Evolutionary conservation across 495 filamentous ascomycete genomes (phyloP).

Genomic region (Chaetomidium leptoderma): DNA sequence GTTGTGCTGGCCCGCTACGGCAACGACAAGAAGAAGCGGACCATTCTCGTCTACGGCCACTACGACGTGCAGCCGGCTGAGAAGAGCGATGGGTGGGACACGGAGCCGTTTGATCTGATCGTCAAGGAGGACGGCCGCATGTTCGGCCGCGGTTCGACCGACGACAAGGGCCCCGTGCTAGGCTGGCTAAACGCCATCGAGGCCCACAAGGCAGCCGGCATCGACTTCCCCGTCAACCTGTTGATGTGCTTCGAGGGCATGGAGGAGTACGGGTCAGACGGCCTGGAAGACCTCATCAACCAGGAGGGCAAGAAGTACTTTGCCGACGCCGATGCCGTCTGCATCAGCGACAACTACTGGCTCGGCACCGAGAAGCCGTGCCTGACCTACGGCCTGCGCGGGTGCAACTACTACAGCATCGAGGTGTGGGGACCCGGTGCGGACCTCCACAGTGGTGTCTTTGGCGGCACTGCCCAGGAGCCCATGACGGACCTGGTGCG

Average conservation of each 20-base stretch:
- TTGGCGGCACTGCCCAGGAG: constrained; percentile 91
- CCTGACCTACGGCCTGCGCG: constrained; percentile 94
- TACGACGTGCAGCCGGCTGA: constrained; percentile 97
- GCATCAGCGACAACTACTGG: constrained; percentile 99
- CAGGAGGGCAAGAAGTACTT: constrained; percentile 88
- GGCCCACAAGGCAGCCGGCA: constrained; percentile 87
- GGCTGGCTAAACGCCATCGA: constrained; percentile 98
- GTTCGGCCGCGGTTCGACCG: constrained; percentile 92
- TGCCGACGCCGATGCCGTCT: constrained; percentile 90
- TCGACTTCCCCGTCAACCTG: constrained; percentile 95
- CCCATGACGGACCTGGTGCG: constrained; percentile 95
- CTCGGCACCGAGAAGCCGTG: constrained; percentile 97
- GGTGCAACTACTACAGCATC: constrained; percentile 93
- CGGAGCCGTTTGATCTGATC: constrained; percentile 88
- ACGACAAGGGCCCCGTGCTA: constrained; percentile 97
- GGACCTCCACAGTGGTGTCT: constrained; percentile 94
- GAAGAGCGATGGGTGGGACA: constrained; percentile 92
- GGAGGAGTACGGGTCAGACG: constrained; percentile 98
- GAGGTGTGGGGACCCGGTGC: constrained; percentile 83
- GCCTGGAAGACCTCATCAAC: constrained; percentile 89
- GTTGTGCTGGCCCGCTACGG: constrained; percentile 90
- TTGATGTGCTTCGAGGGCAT: constrained; percentile 99
- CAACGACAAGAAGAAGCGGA: constrained; percentile 83
- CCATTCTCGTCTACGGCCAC: constrained; percentile 94
- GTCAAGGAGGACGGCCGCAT: constrained; percentile 87